Conservation (phyloP, 495 filamentous ascomycete species). For the Penicillium soppii region DNA sequence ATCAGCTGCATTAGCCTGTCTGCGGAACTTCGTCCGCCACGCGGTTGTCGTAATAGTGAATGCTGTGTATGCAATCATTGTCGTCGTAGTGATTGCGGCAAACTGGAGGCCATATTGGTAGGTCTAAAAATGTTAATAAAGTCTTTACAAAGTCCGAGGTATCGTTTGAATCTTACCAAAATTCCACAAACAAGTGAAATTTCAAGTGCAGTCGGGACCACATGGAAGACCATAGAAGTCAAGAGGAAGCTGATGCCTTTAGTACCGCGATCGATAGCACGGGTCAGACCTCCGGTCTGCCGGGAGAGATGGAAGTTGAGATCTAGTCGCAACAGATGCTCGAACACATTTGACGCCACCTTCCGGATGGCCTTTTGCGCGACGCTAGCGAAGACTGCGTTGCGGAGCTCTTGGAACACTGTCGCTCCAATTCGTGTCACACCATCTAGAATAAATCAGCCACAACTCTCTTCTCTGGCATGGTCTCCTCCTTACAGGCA, state of each 20-base stretch:
- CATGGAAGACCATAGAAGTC: conserved; percentile 98
- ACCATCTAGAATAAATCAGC: conserved; percentile 59
- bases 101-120: conserved; percentile 93
- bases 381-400: conserved; percentile 94
- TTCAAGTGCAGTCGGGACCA: conserved; percentile 89
- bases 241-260: conserved; percentile 97
- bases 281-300: conserved; percentile 90
- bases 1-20: conserved; percentile 92
- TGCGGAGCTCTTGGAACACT: conserved; percentile 85
- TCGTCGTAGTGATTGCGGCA: conserved; percentile 83
- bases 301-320: conserved; percentile 90
- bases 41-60: conserved; percentile 95
- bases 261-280: conserved; percentile 94
- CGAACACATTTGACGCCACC: conserved; percentile 89
- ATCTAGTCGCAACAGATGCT: conserved; percentile 84
- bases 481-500: conserved; percentile 56
- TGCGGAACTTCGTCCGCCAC: conserved; percentile 95
- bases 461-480: background rate
- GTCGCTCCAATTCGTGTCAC: conserved; percentile 82
- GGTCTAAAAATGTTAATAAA: conserved; percentile 53
- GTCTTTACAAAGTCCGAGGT: background rate
- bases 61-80: conserved; percentile 89
- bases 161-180: conserved; percentile 41
- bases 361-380: conserved; percentile 93
- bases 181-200: conserved; percentile 95